phyloP scores from a whole-genome alignment of 495 filamentous ascomycete species.

The Xylaria grammica region DNA sequence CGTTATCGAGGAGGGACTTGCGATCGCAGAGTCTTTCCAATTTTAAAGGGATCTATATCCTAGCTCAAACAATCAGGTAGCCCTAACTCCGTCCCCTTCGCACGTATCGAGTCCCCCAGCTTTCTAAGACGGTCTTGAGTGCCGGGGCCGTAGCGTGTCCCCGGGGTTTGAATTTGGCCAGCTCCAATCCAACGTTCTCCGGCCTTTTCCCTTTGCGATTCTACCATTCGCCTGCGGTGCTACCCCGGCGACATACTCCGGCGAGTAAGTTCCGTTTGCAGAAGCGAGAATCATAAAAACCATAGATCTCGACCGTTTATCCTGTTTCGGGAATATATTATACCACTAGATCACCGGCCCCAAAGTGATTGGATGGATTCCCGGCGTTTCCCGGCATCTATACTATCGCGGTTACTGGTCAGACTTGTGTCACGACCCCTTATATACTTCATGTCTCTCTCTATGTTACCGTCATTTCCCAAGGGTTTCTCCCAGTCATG shows the following conservation, averaged over 20 bases:
- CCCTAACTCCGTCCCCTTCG: slow-evolving; percentile 5
- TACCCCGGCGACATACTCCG: neutral
- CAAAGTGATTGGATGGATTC: neutral
- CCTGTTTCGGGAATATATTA: neutral
- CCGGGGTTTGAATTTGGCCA: slow-evolving; percentile 15
- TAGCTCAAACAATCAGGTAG: slow-evolving; percentile 7
- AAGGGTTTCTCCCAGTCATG: neutral
- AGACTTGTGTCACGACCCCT: neutral
- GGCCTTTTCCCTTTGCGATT: neutral
- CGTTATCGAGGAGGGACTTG: neutral
- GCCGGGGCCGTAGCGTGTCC: slow-evolving; percentile 5
- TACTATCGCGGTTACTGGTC: neutral
- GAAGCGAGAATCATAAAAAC: neutral
- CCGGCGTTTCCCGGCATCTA: neutral
- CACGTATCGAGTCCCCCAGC: neutral
- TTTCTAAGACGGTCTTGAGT: neutral
- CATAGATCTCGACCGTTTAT: neutral
- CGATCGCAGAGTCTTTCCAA: slow-evolving; percentile 25
- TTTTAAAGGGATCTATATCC: neutral
- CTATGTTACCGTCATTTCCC: neutral
- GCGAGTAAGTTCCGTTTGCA: no score
- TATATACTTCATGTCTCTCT: neutral
- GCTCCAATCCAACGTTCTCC: neutral
- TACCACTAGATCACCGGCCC: neutral
- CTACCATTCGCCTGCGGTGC: neutral